Conservation (phyloP, 305 asterid species). For the Rubia balearica region DNA sequence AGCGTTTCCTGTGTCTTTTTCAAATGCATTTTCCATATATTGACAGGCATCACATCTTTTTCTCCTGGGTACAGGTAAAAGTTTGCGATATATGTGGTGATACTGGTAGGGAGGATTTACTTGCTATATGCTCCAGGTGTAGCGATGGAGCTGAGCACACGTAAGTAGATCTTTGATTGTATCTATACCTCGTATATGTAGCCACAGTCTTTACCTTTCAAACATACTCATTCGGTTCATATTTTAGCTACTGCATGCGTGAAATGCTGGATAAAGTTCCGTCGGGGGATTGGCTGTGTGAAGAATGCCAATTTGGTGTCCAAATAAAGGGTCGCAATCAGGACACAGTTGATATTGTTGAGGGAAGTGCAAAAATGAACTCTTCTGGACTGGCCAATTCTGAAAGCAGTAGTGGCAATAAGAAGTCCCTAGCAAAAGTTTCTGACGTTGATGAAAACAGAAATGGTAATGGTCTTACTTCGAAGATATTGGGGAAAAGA, state of each 20-base stretch:
- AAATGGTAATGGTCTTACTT: constrained; percentile 14
- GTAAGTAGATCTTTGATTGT: constrained; percentile 36
- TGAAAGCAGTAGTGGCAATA: constrained; percentile 31
- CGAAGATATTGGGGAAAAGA: constrained; percentile 53
- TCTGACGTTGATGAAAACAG: constrained; percentile 20
- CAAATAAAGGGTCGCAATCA: constrained; percentile 37
- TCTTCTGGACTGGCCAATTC: constrained; percentile 49
- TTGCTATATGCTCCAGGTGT: constrained; percentile 76
- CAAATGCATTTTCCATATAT: background rate
- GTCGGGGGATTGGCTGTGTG: constrained; percentile 86
- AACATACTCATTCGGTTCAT: constrained; percentile 18
- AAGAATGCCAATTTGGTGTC: constrained; percentile 61
- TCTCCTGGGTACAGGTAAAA: constrained; percentile 55
- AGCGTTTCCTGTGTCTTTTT: background rate
- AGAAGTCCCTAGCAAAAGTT: constrained; percentile 28
- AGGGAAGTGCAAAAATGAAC: constrained; percentile 45
- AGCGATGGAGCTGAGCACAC: constrained; percentile 97
- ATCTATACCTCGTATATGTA: background rate
- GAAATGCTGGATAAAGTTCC: constrained; percentile 66
- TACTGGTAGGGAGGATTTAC: constrained; percentile 89
- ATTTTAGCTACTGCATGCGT: constrained; percentile 84
- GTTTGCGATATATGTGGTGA: constrained; percentile 95
- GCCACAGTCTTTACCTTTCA: constrained; percentile 8
- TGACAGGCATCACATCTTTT: constrained; percentile 3
- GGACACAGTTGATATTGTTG: constrained; percentile 35